Evolutionary conservation across 2,329 filamentous ascomycete species (phyloP), one percentile per base, ranked within the genome.

Genomic region (Botrytis galanthina): DNA sequence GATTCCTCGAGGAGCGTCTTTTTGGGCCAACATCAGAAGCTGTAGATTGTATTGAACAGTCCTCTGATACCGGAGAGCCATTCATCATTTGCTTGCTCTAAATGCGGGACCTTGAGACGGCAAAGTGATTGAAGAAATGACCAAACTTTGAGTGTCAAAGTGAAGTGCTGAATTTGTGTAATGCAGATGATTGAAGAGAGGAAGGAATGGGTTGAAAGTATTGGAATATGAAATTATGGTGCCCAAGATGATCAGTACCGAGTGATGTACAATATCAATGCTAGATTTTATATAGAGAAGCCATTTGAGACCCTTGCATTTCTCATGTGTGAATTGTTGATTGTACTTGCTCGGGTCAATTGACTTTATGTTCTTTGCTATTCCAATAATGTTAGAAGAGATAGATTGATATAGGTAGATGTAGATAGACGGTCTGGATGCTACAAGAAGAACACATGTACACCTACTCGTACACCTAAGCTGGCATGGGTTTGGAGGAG

Each of bases 1-100:
- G 61, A 42, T 71, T 71, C 57, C 46, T 59, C 18, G 54, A 64
- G 48, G 69, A 72, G n/a, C 39, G 48, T 32, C 51, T 74, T 44
- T 46, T 59, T 57, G 46, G 26, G 57, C 57, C 63, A 37, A 73
- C n/a, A 54, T 39, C 61, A 14, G 35, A 62, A 69, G 54, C 46
- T 10, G 37, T 22, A 22, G 73, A 51, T 63, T 46, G 26, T 29
- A 39, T 42, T 32, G 39, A 51, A 67, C 9, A n/a, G 18, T 57
- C 61, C 35, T 67, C 61, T 39, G 46, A n/a, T n/a, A 22, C 22
- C 20, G 32, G 37, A 44, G 61, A 57, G 6, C 39, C 61, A 54
- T 72, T 29, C 61, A 72, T 72, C 39, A 29, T 57, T 57, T 42
- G 35, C 10, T 57, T 32, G 66, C n/a, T 57, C 51, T 39, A 4